Percentiles rank a stretch among this genome's conserved stretches.
phyloP scores from a whole-genome alignment of 441 rosid genomes.

The Syzygium malaccense region DNA sequence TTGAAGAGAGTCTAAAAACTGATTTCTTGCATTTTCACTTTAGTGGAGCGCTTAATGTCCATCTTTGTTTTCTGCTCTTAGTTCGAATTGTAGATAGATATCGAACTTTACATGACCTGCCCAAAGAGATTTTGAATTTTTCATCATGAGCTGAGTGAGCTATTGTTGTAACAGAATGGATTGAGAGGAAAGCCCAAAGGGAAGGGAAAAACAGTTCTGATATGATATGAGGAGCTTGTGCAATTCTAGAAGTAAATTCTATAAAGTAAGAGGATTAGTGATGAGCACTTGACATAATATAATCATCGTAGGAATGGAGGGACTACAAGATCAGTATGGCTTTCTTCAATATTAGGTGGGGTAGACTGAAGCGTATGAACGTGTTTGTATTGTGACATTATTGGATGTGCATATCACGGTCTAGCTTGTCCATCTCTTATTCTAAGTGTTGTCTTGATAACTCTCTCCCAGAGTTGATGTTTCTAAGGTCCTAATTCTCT shows the following conservation, averaged over 20 bases:
- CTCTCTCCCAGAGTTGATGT: background rate
- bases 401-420: background rate
- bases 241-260: background rate
- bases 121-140: background rate
- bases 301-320: background rate
- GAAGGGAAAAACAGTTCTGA: background rate
- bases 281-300: background rate
- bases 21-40: background rate
- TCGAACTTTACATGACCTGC: background rate
- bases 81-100: background rate
- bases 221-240: background rate
- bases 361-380: background rate
- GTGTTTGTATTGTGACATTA: background rate
- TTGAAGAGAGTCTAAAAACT: background rate
- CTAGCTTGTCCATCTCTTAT: background rate
- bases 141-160: background rate
- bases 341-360: background rate
- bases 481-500: too few species aligned
- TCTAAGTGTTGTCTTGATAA: background rate
- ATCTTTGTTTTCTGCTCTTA: background rate
- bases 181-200: background rate
- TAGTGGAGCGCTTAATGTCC: background rate
- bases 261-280: background rate
- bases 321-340: background rate
- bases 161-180: background rate